Evolutionary conservation across 2,329 filamentous ascomycete species (phyloP).

Genomic region (Ceratocystis cubensis): DNA sequence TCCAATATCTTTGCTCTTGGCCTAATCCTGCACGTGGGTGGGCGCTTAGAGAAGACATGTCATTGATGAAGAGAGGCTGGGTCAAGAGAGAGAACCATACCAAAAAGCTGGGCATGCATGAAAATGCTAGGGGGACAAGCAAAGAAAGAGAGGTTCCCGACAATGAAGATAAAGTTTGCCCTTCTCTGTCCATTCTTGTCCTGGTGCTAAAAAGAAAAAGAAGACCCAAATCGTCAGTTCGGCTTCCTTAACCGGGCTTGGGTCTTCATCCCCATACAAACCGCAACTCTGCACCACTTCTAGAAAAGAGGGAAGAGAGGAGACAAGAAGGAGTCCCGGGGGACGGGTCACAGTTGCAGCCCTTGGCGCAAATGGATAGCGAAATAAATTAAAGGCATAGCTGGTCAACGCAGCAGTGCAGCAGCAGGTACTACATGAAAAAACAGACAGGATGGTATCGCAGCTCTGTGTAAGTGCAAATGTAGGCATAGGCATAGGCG

Average conservation of each 20-base stretch:
- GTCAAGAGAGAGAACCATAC: background rate
- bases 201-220: background rate
- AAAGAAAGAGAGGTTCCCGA: background rate
- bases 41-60: constrained; percentile 6
- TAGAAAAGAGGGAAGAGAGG: too few relatives aligned
- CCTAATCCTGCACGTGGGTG: constrained; percentile 2
- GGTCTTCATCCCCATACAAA: background rate
- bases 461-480: background rate
- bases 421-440: too few relatives aligned
- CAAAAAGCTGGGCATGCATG: background rate
- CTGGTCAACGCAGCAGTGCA: too few relatives aligned
- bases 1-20: constrained; percentile 1
- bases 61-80: background rate
- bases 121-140: too few relatives aligned
- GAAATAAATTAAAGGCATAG: too few relatives aligned
- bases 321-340: too few relatives aligned
- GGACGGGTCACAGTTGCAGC: too few relatives aligned
- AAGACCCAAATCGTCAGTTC: background rate
- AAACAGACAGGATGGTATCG: too few relatives aligned
- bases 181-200: background rate
- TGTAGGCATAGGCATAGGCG: background rate
- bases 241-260: background rate
- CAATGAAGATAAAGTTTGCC: constrained; percentile 1
- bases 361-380: too few relatives aligned
- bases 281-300: too few relatives aligned